Evolutionary conservation across 208 protist species (phyloP), one percentile per base, ranked within the genome.

Genomic region (Crithidia mellificae): DNA sequence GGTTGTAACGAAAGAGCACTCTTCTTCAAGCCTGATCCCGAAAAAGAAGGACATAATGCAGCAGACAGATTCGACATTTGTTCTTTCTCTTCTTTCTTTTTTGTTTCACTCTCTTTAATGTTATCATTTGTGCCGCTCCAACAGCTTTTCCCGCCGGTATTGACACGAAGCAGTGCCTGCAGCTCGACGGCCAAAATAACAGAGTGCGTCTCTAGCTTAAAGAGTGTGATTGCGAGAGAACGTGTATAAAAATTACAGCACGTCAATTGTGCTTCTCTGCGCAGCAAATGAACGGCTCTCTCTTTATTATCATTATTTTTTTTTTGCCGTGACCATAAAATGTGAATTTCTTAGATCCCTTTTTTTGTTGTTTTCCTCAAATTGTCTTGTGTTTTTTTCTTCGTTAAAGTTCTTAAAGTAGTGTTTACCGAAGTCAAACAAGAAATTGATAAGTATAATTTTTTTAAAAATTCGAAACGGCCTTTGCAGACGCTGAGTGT

Each of bases 81-180:
- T 19, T 39, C 8, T 43, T 14, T 50, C 47, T 63, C 19, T 63
- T 66, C 27, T 46, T 43, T 27, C 2, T 57, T 27, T 57, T 2
- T 57, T 14, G 8, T 54, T 54, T 32, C 50, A 30, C 6, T 30
- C 22, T 36, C 1, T 30, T 19, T 8, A 6, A 3, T 14, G 7
- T 30, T 52, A 15, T 3, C 24, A 14, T 52, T 24, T 6, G 3
- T 11, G 27, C 50, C 27, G 14, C 36, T 24, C 27, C 38, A n/a
- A 20, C 15, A 38, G 34, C 38, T 47, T 44, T 47, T 7, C 11
- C 22, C 38, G 38, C 54, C 20, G 54, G 54, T 61, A 47, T 61
- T 61, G 54, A 61, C 54, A 47, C 19, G 32, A 61, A 30, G 54
- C 54, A 61, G 25, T 63, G 43, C 57, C 24, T 4, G 43, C 39